Percentiles rank a stretch among this genome's conserved stretches.
These are phyloP conservation scores for Boletus hoseneyae DNA, from an alignment of 1,284 basidiomycete genomes.

Conservation along the genomic window DNA sequence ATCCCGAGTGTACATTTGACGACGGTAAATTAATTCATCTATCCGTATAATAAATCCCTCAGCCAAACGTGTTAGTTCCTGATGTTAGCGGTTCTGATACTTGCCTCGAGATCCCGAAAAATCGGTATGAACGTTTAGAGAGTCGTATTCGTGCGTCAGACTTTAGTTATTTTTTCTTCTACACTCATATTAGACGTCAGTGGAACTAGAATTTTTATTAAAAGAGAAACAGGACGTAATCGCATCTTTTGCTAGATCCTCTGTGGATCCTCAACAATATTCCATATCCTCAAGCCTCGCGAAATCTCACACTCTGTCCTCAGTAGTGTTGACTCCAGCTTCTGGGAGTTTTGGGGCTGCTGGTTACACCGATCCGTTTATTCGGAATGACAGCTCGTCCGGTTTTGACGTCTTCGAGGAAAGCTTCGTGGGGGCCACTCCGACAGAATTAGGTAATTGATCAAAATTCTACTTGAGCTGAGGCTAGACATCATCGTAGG, in stretches of 20 bases:
- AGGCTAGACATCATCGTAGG: conserved; percentile 8
- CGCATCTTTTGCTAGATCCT: conserved; percentile 11
- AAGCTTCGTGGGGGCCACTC: neutral
- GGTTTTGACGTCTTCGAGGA: neutral
- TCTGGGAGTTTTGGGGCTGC: neutral
- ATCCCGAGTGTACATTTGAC: conserved; percentile 67
- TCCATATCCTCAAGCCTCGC: neutral
- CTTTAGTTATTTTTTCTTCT: neutral
- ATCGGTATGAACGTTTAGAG: conserved; percentile 59
- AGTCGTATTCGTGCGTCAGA: conserved; percentile 58
- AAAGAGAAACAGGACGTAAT: conserved; percentile 34
- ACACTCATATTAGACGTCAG: conserved; percentile 33
- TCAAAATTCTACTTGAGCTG: neutral
- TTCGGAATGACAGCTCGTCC: neutral
- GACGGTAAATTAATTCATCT: conserved; percentile 41
- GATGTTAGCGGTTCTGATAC: conserved; percentile 13
- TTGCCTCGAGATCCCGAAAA: conserved; percentile 48
- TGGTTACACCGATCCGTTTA: neutral
- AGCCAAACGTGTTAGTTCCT: conserved; percentile 8
- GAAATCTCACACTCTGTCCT: neutral
- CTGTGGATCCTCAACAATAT: conserved; percentile 4
- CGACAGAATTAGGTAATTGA: conserved; percentile 9
- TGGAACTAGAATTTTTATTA: conserved; percentile 56
- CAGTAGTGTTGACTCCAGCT: neutral
- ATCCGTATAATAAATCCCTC: neutral